A percentile compares a stretch with the other conserved stretches of the same genome.
Evolutionary conservation across 176 grass and related monocot genomes (phyloP).

Genomic region (Pontederia crassipes): DNA sequence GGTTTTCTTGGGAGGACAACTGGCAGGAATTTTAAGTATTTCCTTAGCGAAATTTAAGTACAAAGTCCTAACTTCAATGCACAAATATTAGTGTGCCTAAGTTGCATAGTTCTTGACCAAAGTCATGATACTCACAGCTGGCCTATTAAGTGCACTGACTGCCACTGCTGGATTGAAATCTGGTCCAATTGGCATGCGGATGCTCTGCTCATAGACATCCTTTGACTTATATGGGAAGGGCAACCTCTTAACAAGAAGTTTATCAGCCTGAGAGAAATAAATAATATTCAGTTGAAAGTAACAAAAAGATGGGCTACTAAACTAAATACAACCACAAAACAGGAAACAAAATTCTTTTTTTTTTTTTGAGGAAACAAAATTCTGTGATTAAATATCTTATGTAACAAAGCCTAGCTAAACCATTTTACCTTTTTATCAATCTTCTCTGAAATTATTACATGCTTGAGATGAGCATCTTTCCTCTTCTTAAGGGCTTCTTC

Average conservation of each 20-base stretch:
- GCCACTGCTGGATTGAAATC: slow-evolving; percentile 78
- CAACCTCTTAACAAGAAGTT: slow-evolving; percentile 49
- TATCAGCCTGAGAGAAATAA: slow-evolving; percentile 45
- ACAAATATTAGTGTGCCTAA: too few relatives aligned
- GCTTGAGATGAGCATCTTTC: slow-evolving; percentile 76
- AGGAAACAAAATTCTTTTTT: too few relatives aligned
- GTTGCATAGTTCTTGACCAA: background rate
- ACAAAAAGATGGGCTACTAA: background rate
- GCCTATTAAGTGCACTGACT: slow-evolving; percentile 63
- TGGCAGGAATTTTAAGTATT: too few relatives aligned
- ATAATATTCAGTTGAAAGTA: background rate
- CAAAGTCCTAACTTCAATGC: too few relatives aligned
- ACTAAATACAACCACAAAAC: background rate
- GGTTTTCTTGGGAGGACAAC: too few relatives aligned
- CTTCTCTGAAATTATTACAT: slow-evolving; percentile 89
- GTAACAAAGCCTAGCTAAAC: background rate
- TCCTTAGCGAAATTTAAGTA: too few relatives aligned
- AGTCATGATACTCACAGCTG: slow-evolving; percentile 45
- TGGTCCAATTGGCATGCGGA: slow-evolving; percentile 92
- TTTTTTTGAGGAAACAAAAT: background rate
- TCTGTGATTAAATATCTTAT: too few relatives aligned
- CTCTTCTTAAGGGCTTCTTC: slow-evolving; percentile 75
- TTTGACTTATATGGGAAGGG: slow-evolving; percentile 73
- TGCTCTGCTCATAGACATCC: slow-evolving; percentile 78
- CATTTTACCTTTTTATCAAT: slow-evolving; percentile 75